Percentiles rank a stretch among this genome's conserved stretches.
Conservation (phyloP, 1,284 basidiomycete species). For the Paramarasmius palmivorus region DNA sequence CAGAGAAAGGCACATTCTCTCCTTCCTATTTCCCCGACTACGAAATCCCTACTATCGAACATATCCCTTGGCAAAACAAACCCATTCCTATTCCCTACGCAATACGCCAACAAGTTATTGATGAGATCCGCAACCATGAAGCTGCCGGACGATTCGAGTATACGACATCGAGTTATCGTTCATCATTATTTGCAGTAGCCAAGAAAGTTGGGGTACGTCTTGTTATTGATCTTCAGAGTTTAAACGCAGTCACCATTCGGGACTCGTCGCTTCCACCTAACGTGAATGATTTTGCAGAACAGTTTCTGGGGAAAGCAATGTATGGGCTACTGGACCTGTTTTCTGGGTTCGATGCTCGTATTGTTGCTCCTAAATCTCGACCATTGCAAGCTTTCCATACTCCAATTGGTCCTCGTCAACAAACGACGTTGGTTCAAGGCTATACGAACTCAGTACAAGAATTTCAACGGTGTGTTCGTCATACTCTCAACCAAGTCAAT, state of each 20-base stretch:
- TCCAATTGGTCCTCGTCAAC: slow-evolving; percentile 5
- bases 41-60: slow-evolving; percentile 32
- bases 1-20: slow-evolving; percentile 29
- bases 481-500: slow-evolving; percentile 20
- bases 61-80: slow-evolving; percentile 29
- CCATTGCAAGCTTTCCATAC: slow-evolving; percentile 12
- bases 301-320: slow-evolving; percentile 25
- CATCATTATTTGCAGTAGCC: slow-evolving; percentile 28
- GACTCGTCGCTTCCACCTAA: slow-evolving; percentile 28
- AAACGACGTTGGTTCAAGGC: slow-evolving; percentile 8
- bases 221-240: slow-evolving; percentile 30
- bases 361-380: slow-evolving; percentile 30
- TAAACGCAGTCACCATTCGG: slow-evolving; percentile 32
- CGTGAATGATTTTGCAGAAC: slow-evolving; percentile 32
- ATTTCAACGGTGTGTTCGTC: slow-evolving; percentile 24
- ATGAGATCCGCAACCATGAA: slow-evolving; percentile 23
- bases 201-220: slow-evolving; percentile 32
- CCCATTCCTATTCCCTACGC: slow-evolving; percentile 29
- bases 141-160: slow-evolving; percentile 29
- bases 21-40: slow-evolving; percentile 36
- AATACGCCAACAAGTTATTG: slow-evolving; percentile 20
- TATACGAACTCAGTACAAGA: slow-evolving; percentile 21
- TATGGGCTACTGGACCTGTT: slow-evolving; percentile 28
- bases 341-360: slow-evolving; percentile 25
- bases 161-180: slow-evolving; percentile 29